Evolutionary conservation across 306 rosid species (phyloP).

Genomic region (Castanospermum australe): DNA sequence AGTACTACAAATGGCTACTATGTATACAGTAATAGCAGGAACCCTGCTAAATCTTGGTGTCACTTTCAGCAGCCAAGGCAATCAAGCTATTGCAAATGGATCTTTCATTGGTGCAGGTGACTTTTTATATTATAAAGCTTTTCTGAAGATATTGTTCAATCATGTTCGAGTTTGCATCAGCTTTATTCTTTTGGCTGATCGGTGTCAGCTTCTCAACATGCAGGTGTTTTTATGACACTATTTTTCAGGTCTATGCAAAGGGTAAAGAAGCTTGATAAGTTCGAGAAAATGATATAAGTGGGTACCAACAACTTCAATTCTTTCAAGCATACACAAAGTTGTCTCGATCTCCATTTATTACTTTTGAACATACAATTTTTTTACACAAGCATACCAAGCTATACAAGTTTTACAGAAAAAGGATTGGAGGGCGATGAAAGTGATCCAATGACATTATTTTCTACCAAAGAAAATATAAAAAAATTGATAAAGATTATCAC

Average conservation of each 20-base stretch:
- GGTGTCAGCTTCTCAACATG: conserved; percentile 21
- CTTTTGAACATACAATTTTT: background rate
- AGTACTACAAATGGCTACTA: conserved; percentile 79
- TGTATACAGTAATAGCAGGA: conserved; percentile 81
- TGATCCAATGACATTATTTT: background rate
- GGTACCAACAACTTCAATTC: conserved; percentile 23
- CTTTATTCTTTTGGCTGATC: background rate
- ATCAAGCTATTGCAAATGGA: conserved; percentile 65
- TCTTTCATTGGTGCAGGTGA: conserved; percentile 90
- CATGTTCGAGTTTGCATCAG: background rate
- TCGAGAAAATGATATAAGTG: conserved; percentile 72
- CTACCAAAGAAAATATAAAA: too few species aligned
- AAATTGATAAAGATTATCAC: background rate
- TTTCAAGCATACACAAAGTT: conserved; percentile 10
- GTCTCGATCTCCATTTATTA: background rate
- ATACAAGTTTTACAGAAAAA: conserved; percentile 15
- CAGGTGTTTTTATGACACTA: conserved; percentile 67
- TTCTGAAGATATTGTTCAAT: background rate
- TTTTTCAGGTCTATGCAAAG: conserved; percentile 70
- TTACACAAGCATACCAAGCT: conserved; percentile 12
- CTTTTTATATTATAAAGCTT: background rate
- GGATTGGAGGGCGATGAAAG: background rate
- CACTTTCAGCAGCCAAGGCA: conserved; percentile 76
- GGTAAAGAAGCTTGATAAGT: conserved; percentile 70
- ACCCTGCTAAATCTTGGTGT: conserved; percentile 82